Evolutionary conservation across 2,329 filamentous ascomycete genomes (phyloP), one percentile per base, ranked within the genome.

Genomic region (Claviceps sp.): DNA sequence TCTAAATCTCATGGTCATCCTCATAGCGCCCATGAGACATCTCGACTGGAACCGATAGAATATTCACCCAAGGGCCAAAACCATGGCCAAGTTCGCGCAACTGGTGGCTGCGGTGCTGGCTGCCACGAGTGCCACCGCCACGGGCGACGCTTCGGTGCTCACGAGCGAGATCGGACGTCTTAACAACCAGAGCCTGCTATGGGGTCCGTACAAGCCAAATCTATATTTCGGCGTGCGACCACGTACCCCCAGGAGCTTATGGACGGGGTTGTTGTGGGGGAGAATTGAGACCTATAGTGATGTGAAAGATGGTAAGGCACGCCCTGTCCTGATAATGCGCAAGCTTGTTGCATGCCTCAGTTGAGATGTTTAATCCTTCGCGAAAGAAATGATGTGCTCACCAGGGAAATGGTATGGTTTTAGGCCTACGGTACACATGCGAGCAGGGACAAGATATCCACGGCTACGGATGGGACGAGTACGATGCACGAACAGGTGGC

Each of bases 391-490:
- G 5, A 22, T 42, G 22, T 16, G 11, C 42, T 16, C 22, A 14
- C 13, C 20, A 29, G 16, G 42, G 4, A 4, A 26, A 44, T 26
- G 14, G 29, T 17, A 4, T 16, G 14, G n/a, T 16, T 17, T 63
- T n/a, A 93, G 88, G 83, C 60, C 85, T 96, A 61, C 83, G 93
- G 57, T 89, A 95, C 66, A 96, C 93, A 0, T 98, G 93, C 70
- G 93, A 97, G 67, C 93, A 98, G 66, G 80, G 93, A 66, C 88
- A 94, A 65, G 86, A 86, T 57, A 95, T 98, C 78, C 85, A 82
- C 47, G 91, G 91, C 52, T 98, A 98, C 66, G 93, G 93, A 55
- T 98, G 93, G 93, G 90, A 97, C 61, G 88, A 95, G 65, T 98
- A 94, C 66, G 93, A 98, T 68, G 83, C 89, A 22, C 79, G 93